phyloP scores from a whole-genome alignment of 2,329 filamentous ascomycete species.

The Coleophoma crateriformis region DNA sequence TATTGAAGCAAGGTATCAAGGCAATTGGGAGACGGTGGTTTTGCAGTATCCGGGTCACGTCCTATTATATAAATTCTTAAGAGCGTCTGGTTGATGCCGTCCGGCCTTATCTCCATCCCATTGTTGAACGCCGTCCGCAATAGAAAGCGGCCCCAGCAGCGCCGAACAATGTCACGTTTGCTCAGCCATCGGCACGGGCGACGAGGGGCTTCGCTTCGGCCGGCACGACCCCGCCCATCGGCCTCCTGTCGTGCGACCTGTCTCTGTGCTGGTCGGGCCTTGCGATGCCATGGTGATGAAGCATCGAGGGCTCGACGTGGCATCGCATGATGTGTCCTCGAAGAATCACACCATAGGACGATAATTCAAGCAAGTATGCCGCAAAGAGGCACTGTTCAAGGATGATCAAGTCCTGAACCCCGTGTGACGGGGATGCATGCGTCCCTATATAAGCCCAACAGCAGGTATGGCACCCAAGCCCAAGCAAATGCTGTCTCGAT shows the following conservation, averaged over 20 bases:
- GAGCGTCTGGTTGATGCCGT: neutral
- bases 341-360: too few species aligned
- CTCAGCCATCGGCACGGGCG: neutral
- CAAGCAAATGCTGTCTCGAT: neutral
- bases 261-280: neutral
- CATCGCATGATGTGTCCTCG: too few species aligned
- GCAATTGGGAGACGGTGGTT: neutral
- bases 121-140: neutral
- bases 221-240: neutral
- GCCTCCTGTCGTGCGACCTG: too few species aligned
- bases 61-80: too few species aligned
- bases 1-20: neutral
- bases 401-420: too few species aligned
- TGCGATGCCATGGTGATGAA: neutral
- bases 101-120: neutral
- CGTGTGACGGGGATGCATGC: too few species aligned
- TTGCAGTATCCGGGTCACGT: too few species aligned
- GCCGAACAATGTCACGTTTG: neutral
- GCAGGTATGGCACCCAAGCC: neutral
- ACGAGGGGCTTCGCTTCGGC: neutral
- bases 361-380: too few species aligned
- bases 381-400: too few species aligned
- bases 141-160: slow-evolving; percentile 1
- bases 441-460: too few species aligned
- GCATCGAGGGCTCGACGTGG: too few species aligned